phyloP scores from a whole-genome alignment of 257 asterid genomes.

The Jacaranda copaia region DNA sequence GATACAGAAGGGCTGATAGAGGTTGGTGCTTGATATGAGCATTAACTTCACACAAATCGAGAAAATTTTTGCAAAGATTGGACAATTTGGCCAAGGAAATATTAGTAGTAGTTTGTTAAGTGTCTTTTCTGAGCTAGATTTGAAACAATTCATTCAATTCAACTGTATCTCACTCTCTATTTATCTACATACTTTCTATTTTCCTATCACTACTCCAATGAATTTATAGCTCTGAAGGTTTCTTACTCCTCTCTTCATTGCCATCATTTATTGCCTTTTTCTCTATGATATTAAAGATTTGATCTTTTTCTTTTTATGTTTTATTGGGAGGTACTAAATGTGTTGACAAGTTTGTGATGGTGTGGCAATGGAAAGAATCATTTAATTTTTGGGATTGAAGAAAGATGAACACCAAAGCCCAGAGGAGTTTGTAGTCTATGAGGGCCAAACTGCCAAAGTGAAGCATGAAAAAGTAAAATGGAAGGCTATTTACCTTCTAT shows the following conservation, averaged over 20 bases:
- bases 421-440: conserved; percentile 66
- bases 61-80: conserved; percentile 29
- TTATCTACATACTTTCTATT: neutral
- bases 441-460: conserved; percentile 46
- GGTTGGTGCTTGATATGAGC: conserved; percentile 26
- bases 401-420: conserved; percentile 64
- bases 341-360: conserved; percentile 26
- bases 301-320: neutral
- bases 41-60: conserved; percentile 51
- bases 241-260: conserved; percentile 19
- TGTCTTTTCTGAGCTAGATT: conserved; percentile 35
- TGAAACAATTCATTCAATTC: conserved; percentile 32
- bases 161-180: conserved; percentile 14
- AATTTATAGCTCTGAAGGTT: conserved; percentile 53
- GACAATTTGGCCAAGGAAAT: neutral
- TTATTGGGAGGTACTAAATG: conserved; percentile 21
- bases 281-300: conserved; percentile 7
- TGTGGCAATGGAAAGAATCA: conserved; percentile 50
- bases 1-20: conserved; percentile 30
- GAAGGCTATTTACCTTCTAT: neutral
- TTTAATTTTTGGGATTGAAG: conserved; percentile 44
- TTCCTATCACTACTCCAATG: conserved; percentile 38
- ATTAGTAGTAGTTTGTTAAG: conserved; percentile 29
- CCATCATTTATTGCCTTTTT: conserved; percentile 35
- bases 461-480: conserved; percentile 64